Evolutionary conservation across 2,329 filamentous ascomycete species (phyloP).

Genomic region (Phaeosphaeriaceae sp.): DNA sequence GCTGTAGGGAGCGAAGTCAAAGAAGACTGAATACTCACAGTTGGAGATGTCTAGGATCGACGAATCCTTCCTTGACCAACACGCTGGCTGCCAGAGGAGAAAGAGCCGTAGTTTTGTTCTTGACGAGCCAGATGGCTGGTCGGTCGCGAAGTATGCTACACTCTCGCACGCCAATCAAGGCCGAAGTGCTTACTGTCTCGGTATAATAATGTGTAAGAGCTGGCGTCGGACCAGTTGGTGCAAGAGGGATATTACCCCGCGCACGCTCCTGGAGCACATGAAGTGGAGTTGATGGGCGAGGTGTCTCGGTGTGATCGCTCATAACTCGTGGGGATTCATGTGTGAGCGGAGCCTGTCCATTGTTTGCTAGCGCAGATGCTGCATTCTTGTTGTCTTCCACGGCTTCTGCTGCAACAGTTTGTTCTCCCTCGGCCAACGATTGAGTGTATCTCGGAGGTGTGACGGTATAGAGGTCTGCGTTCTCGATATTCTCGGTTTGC

Average conservation of each 20-base stretch:
- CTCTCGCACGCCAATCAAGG: conserved; percentile 12
- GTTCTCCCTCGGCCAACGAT: conserved; percentile 16
- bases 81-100: conserved; percentile 37
- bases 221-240: not conserved
- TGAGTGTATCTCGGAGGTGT: conserved; percentile 29
- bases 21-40: conserved; percentile 22
- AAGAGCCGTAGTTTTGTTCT: conserved; percentile 29
- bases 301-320: not conserved
- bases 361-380: not conserved
- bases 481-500: conserved; percentile 10
- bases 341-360: not conserved
- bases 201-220: conserved; percentile 16
- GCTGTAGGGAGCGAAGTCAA: not conserved
- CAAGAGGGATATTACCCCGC: not conserved
- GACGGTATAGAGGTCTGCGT: conserved; percentile 25
- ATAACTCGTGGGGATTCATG: not conserved
- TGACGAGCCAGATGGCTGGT: conserved; percentile 37
- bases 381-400: conserved; percentile 15
- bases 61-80: conserved; percentile 33
- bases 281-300: not conserved
- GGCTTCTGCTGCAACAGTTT: conserved; percentile 24
- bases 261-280: not conserved
- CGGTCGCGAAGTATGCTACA: conserved; percentile 34
- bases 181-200: conserved; percentile 11
- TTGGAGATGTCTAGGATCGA: conserved; percentile 33